Evolutionary conservation across 225 moss, liverwort and hornwort species (phyloP).

Genomic region (Ulota crispa): DNA sequence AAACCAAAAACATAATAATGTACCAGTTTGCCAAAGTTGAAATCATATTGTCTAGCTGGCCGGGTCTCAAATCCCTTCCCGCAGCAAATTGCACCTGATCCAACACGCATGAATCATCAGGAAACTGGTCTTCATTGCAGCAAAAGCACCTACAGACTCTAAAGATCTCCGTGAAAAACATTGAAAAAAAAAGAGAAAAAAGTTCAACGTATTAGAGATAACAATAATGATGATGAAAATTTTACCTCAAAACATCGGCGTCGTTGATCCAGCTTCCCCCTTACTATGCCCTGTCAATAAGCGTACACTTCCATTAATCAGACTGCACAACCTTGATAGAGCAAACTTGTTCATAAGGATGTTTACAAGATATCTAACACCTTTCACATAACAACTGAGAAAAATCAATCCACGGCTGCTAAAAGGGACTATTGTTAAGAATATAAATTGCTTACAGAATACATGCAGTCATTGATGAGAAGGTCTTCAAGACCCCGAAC

Average conservation of each 20-base stretch:
- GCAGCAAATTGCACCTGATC: conserved; percentile 91
- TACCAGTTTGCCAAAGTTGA: conserved; percentile 75
- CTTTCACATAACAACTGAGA: background rate
- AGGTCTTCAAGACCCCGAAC: conserved; percentile 92
- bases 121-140: background rate
- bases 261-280: conserved; percentile 93
- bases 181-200: background rate
- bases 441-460: conserved; percentile 61
- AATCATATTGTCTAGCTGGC: conserved; percentile 89
- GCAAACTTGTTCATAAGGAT: background rate
- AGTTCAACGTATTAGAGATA: background rate
- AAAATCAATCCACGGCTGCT: background rate
- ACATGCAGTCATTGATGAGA: conserved; percentile 97
- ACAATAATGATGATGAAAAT: background rate
- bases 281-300: conserved; percentile 74
- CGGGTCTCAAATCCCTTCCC: conserved; percentile 92
- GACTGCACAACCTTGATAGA: background rate
- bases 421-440: background rate
- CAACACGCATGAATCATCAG: conserved; percentile 24
- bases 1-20: background rate
- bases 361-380: background rate
- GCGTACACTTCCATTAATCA: conserved; percentile 8
- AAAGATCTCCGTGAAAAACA: background rate
- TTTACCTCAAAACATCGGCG: conserved; percentile 87
- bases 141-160: background rate